These are phyloP conservation scores for Vicia sativa DNA, from an alignment of 306 rosid species.

Conservation along the genomic window DNA sequence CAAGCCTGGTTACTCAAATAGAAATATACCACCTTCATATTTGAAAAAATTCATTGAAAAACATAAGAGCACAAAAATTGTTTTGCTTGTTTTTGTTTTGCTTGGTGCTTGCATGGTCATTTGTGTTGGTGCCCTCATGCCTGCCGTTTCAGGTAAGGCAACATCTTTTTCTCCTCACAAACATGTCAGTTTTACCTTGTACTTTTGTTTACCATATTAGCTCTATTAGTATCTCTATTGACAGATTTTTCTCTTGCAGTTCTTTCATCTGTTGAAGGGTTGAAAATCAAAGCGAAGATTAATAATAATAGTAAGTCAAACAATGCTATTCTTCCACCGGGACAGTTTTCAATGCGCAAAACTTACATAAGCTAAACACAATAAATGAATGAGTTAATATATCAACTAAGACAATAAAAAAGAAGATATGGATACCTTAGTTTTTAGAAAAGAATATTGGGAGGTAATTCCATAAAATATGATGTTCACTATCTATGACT, in stretches of 20 bases:
- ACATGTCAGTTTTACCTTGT: slow-evolving; percentile 20
- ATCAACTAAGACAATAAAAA: slow-evolving; percentile 13
- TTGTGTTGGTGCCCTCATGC: slow-evolving; percentile 69
- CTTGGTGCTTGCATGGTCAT: slow-evolving; percentile 85
- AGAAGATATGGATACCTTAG: slow-evolving; percentile 11
- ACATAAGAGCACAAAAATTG: slow-evolving; percentile 58
- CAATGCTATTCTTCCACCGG: slow-evolving; percentile 21
- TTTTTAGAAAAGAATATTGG: slow-evolving; percentile 23
- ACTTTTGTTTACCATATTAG: slow-evolving; percentile 19
- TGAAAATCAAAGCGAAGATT: slow-evolving; percentile 52
- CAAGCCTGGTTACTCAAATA: slow-evolving; percentile 55
- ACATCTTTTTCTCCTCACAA: slow-evolving; percentile 29
- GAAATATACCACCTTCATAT: slow-evolving; percentile 47
- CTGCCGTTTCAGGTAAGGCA: slow-evolving; percentile 71
- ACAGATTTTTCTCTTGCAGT: slow-evolving; percentile 61
- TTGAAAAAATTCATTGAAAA: slow-evolving; percentile 70
- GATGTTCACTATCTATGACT: slow-evolving; percentile 22
- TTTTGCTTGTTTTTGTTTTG: slow-evolving; percentile 67
- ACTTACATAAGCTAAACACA: slow-evolving; percentile 26
- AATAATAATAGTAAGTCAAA: slow-evolving; percentile 56
- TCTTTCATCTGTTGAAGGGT: slow-evolving; percentile 71
- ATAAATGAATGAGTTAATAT: neutral
- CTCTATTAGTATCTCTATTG: slow-evolving; percentile 38
- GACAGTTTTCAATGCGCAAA: slow-evolving; percentile 18
- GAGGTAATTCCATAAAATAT: slow-evolving; percentile 15